phyloP scores from a whole-genome alignment of 176 grass and related monocot species.

The Pharus latifolius region DNA sequence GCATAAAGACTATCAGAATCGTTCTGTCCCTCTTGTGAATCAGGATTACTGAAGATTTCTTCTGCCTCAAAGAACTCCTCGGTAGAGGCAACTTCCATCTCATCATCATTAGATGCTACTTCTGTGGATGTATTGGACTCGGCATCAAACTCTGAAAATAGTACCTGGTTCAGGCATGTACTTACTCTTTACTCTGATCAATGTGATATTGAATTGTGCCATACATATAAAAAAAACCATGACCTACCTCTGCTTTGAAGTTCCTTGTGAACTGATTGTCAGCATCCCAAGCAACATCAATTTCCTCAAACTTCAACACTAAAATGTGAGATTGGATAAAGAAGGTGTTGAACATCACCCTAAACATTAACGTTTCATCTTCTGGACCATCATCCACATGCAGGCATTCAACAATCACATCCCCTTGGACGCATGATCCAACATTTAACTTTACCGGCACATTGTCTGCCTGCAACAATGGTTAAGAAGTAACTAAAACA shows the following conservation, averaged over 20 bases:
- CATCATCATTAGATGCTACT: slow-evolving; percentile 15
- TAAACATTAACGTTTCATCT: slow-evolving; percentile 67
- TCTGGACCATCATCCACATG: slow-evolving; percentile 51
- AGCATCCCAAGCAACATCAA: slow-evolving; percentile 66
- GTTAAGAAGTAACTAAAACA: slow-evolving; percentile 51
- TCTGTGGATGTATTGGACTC: slow-evolving; percentile 54
- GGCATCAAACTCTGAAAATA: slow-evolving; percentile 95
- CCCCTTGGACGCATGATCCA: slow-evolving; percentile 78
- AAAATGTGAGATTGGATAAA: slow-evolving; percentile 93
- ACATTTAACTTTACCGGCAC: slow-evolving; percentile 77
- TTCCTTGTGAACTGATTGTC: slow-evolving; percentile 67
- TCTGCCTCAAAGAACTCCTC: slow-evolving; percentile 93
- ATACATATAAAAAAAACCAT: slow-evolving; percentile 18
- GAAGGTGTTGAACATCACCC: slow-evolving; percentile 88
- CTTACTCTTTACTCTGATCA: slow-evolving; percentile 47
- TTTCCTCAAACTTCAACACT: slow-evolving; percentile 59
- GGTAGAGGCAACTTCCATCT: slow-evolving; percentile 50
- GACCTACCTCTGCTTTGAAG: slow-evolving; percentile 83
- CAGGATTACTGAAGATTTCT: slow-evolving; percentile 74
- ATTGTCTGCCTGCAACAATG: slow-evolving; percentile 70
- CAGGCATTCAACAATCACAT: slow-evolving; percentile 82
- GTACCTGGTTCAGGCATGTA: slow-evolving; percentile 84
- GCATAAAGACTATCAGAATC: slow-evolving; percentile 32
- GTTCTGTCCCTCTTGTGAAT: slow-evolving; percentile 58
- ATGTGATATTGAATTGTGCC: not conserved